phyloP scores from a whole-genome alignment of 2,329 filamentous ascomycete genomes.

The Furcasterigmium furcatum region DNA sequence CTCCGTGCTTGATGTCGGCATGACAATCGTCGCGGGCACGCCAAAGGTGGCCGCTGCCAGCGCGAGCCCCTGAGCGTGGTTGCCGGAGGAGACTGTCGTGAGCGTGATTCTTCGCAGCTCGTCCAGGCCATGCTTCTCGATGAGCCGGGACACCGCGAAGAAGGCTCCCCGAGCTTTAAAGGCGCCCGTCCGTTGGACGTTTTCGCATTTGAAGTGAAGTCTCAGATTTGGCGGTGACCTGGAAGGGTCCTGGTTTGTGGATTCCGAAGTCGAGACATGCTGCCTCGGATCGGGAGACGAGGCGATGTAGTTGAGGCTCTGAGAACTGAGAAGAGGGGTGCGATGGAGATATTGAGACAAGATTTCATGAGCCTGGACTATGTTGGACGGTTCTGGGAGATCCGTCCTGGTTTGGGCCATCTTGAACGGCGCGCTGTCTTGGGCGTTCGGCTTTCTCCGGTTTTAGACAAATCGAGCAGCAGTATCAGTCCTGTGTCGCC shows the following conservation, averaged over 20 bases:
- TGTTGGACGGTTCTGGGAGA: no score
- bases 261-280: no score
- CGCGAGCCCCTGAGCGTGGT: conserved; percentile 66
- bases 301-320: not conserved
- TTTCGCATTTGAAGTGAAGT: conserved; percentile 38
- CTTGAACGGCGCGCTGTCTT: no score
- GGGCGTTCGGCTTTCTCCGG: no score
- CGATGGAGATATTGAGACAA: not conserved
- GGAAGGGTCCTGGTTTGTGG: no score
- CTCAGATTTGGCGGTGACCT: not conserved
- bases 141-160: conserved; percentile 47
- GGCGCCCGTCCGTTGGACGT: conserved; percentile 62
- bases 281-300: not conserved
- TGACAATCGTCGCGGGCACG: conserved; percentile 63
- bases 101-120: no score
- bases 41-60: conserved; percentile 49
- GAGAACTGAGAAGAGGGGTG: not conserved
- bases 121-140: conserved; percentile 42
- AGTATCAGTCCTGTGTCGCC: no score
- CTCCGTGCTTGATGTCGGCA: conserved; percentile 61
- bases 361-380: not conserved
- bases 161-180: conserved; percentile 67
- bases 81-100: no score
- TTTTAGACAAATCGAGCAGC: no score
- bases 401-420: no score